Base-by-base conservation (phyloP, 1,284 basidiomycete species). In the Moesziomyces parantarcticus region DNA sequence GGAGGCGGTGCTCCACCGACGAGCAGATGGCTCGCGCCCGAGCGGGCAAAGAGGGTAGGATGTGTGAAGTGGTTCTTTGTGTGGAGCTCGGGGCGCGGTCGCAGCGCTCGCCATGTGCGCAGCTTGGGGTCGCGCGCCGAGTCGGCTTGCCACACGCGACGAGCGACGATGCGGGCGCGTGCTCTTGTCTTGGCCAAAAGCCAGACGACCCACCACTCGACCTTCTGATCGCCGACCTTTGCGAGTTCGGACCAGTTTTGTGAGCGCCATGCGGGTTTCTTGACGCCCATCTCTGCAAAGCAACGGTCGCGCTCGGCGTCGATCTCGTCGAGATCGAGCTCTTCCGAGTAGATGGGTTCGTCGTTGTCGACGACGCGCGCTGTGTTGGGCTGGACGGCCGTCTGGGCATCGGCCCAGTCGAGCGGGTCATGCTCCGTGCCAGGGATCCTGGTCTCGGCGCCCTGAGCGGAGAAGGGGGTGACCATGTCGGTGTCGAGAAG, bases 21-120 rank as follows among this genome's bases (percentile, higher is more conserved):
- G 32, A 77, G 60, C 26, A 77, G 36, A 40, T 77, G 58, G 10
- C 57, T 67, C 8, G 72, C 72, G 20, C 69, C 69, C 0, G 71
- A 75, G 13, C 75, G 55, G 11, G 75, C 75, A 55, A 72, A 77
- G 52, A 77, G 64, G 13, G 74, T 70, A 4, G 75, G 75, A 29
- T 77, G 75, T 0, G 60, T 72, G 29, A 77, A 77, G 49, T 77
- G 74, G 46, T 76, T 72, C 43, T 67, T 76, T 40, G 70, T 65
- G 40, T 67, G 51, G 29, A 65, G 58, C 50, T 66, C 62, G 22
- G 68, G 59, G 3, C 59, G 65, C 3, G 70, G 70, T 13, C 61
- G 62, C 21, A 76, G 47, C 1, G 60, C 56, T 21, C 60, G 52
- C 70, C 64, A 73, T 29, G 9, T 50, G 41, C 59, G 50, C 9